Evolutionary conservation across 2,329 filamentous ascomycete species (phyloP).

Genomic region (Verticillium nonalfalfae): DNA sequence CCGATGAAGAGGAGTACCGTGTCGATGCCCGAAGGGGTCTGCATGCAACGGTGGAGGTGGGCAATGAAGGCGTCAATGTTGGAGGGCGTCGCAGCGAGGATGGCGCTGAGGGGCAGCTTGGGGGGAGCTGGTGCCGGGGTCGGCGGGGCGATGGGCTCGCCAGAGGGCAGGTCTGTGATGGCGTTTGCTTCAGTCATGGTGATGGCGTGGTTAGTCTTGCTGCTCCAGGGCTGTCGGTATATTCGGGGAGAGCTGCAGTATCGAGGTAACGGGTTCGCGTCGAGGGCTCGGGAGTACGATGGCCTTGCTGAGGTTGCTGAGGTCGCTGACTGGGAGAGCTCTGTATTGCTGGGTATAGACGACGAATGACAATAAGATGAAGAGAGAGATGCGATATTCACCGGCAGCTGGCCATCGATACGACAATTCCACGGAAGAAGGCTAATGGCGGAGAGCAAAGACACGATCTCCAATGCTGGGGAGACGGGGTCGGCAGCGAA

Average conservation of each 20-base stretch:
- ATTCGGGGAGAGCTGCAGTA: background rate
- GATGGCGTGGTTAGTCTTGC: background rate
- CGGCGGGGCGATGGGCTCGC: constrained; percentile 26
- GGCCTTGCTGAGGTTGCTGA: background rate
- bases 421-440: background rate
- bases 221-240: background rate
- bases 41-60: constrained; percentile 56
- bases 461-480: background rate
- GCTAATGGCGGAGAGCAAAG: background rate
- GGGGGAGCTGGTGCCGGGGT: constrained; percentile 14
- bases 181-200: constrained; percentile 13
- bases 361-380: background rate
- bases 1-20: constrained; percentile 61
- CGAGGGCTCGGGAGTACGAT: background rate
- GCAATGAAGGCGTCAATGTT: constrained; percentile 46
- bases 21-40: constrained; percentile 64
- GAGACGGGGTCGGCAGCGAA: background rate
- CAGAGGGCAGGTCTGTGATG: constrained; percentile 26
- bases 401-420: background rate
- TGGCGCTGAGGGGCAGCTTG: constrained; percentile 17
- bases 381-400: background rate
- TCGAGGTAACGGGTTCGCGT: background rate
- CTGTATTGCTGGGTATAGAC: background rate
- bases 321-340: background rate
- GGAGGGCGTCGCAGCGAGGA: constrained; percentile 28